Evolutionary conservation across 2,329 filamentous ascomycete genomes (phyloP).

Genomic region (Colletotrichum sp.): DNA sequence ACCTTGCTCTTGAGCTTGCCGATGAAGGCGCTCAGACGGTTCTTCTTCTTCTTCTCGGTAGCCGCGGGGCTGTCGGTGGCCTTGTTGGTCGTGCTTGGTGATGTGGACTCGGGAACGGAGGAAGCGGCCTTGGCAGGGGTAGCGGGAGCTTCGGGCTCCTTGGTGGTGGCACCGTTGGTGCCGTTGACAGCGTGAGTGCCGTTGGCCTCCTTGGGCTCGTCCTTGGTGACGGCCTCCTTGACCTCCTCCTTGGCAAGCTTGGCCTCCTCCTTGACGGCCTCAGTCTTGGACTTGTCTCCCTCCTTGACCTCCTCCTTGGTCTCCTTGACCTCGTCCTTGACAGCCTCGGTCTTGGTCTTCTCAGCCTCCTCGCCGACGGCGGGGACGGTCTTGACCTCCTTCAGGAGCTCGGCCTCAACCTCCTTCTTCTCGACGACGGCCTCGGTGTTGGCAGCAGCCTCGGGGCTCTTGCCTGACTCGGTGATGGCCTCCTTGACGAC

Average conservation of each 20-base stretch:
- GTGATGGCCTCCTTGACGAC: constrained; percentile 64
- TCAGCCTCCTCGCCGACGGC: constrained; percentile 33
- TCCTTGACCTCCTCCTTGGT: constrained; percentile 18
- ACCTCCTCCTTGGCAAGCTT: constrained; percentile 22
- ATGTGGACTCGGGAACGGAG: constrained; percentile 17
- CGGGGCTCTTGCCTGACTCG: constrained; percentile 66
- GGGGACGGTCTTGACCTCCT: constrained; percentile 59
- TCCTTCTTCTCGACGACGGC: constrained; percentile 78
- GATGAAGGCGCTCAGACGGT: constrained; percentile 68
- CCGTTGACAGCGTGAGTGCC: constrained; percentile 20
- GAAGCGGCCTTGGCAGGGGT: constrained; percentile 21
- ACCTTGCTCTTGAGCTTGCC: constrained; percentile 59
- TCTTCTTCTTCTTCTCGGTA: constrained; percentile 70
- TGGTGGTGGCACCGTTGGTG: constrained; percentile 9
- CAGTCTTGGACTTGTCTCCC: constrained; percentile 20
- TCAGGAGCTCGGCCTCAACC: constrained; percentile 76
- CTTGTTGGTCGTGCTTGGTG: constrained; percentile 30
- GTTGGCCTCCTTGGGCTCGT: constrained; percentile 12
- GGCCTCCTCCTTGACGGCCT: constrained; percentile 23
- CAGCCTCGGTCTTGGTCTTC: constrained; percentile 24
- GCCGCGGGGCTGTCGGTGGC: constrained; percentile 25
- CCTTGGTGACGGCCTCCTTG: constrained; percentile 16
- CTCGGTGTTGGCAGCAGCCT: constrained; percentile 71
- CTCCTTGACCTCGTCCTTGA: constrained; percentile 27
- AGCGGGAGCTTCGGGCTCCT: constrained; percentile 18